phyloP scores from a whole-genome alignment of 345 rosid species.

The Geranium rotundifolium region DNA sequence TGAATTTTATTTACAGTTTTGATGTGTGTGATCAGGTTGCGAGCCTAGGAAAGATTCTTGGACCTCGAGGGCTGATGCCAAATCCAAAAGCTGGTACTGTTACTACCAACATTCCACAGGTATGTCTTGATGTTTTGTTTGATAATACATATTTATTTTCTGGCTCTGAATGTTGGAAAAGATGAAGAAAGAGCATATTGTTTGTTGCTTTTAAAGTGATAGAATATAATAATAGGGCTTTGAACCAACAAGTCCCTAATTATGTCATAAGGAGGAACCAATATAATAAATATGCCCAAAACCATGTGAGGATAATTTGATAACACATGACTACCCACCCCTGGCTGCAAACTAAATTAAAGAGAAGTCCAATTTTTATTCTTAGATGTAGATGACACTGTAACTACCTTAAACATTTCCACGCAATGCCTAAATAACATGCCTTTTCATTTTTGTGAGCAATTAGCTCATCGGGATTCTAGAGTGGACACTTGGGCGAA shows the following conservation, averaged over 20 bases:
- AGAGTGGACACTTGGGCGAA: no score
- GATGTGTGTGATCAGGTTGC: conserved; percentile 55
- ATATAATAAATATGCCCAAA: no score
- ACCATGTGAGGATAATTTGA: no score
- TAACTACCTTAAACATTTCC: no score
- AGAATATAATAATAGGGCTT: neutral
- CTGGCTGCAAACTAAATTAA: neutral
- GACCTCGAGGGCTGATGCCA: conserved; percentile 99
- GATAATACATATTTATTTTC: neutral
- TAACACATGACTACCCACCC: no score
- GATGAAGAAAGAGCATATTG: neutral
- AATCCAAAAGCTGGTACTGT: conserved; percentile 99
- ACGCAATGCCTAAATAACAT: no score
- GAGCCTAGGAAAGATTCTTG: conserved; percentile 86
- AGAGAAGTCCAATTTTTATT: neutral
- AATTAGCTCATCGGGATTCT: no score
- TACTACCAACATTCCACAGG: conserved; percentile 81
- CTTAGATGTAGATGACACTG: neutral
- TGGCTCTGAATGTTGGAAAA: neutral
- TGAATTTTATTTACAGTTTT: conserved; percentile 4
- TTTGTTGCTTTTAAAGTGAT: neutral
- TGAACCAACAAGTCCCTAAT: neutral
- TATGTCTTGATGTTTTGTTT: conserved; percentile 10
- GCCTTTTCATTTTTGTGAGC: no score
- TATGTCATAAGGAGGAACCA: no score